Percentiles rank a stretch among this genome's conserved stretches.
Evolutionary conservation across 169 alveolate genomes (phyloP).

Genomic region (Cryptosporidium viatorum): DNA sequence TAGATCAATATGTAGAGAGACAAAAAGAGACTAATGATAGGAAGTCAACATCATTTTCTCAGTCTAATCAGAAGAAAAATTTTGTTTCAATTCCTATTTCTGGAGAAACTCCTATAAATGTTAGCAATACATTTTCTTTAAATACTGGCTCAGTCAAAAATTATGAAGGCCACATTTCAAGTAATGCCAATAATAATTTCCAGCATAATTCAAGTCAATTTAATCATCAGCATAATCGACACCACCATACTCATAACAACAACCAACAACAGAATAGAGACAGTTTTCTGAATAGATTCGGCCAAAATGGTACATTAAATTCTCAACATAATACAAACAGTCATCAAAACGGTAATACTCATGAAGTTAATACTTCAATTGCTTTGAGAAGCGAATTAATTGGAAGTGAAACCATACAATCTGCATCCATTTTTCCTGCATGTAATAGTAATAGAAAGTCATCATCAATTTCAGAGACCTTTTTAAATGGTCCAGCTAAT

Average conservation of each 20-base stretch:
- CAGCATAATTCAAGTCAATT: not conserved
- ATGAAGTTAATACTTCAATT: not conserved
- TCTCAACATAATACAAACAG: not conserved
- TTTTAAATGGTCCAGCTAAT: slow-evolving; percentile 71
- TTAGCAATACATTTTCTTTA: slow-evolving; percentile 10
- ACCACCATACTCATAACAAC: not conserved
- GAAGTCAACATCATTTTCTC: slow-evolving; percentile 3
- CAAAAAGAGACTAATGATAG: slow-evolving; percentile 28
- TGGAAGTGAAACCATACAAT: not conserved
- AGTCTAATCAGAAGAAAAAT: not conserved
- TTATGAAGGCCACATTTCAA: not conserved
- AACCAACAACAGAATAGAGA: not conserved
- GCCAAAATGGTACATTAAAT: not conserved
- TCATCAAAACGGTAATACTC: not conserved
- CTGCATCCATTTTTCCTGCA: not conserved
- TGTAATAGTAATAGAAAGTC: slow-evolving; percentile 4
- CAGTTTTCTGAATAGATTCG: not conserved
- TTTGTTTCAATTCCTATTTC: slow-evolving; percentile 6
- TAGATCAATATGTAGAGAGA: slow-evolving; percentile 67
- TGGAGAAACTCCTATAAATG: slow-evolving; percentile 1
- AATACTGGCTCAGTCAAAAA: not conserved
- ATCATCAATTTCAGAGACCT: slow-evolving; percentile 46
- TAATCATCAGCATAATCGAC: not conserved
- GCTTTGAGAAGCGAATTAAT: not conserved
- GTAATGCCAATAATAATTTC: not conserved